These are phyloP conservation scores for Fusarium agapanthi DNA, from an alignment of 2,329 filamentous ascomycete species.

Conservation along the genomic window DNA sequence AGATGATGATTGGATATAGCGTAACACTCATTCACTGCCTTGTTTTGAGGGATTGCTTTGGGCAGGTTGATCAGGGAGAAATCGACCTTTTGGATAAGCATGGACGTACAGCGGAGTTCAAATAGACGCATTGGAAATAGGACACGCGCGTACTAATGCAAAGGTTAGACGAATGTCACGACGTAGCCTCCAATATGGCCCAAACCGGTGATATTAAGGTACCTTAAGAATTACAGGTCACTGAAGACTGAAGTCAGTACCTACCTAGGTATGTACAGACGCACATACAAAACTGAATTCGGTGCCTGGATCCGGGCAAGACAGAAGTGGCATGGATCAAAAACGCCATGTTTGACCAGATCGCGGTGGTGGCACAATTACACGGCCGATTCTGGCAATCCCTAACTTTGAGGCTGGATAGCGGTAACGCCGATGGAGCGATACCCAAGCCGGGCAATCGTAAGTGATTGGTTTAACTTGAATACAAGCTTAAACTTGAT, in stretches of 20 bases:
- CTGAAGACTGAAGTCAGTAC: not conserved
- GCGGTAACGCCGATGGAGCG: not conserved
- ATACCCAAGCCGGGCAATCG: not conserved
- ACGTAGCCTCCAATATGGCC: not conserved
- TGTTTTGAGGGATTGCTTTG: slow-evolving; percentile 10
- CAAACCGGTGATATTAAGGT: slow-evolving; percentile 8
- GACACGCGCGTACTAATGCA: not conserved
- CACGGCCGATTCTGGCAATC: not conserved
- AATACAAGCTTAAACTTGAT: not conserved
- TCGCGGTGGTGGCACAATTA: slow-evolving; percentile 12
- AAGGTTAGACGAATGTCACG: not conserved
- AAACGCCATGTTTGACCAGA: slow-evolving; percentile 27
- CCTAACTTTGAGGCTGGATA: not conserved
- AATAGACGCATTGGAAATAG: slow-evolving; percentile 5
- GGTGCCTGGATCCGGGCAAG: slow-evolving; percentile 27
- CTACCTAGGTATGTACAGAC: not conserved
- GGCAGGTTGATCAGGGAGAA: not conserved
- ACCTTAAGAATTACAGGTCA: not conserved
- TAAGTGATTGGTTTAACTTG: not conserved
- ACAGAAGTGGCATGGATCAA: slow-evolving; percentile 19
- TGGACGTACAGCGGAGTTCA: not conserved
- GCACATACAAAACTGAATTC: not conserved
- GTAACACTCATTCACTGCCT: not conserved
- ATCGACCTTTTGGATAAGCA: not conserved
- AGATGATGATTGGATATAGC: slow-evolving; percentile 25